Percentiles rank a stretch among this genome's conserved stretches.
Evolutionary conservation across 805 yeast species (phyloP).

Genomic region (Ogataea siamensis): DNA sequence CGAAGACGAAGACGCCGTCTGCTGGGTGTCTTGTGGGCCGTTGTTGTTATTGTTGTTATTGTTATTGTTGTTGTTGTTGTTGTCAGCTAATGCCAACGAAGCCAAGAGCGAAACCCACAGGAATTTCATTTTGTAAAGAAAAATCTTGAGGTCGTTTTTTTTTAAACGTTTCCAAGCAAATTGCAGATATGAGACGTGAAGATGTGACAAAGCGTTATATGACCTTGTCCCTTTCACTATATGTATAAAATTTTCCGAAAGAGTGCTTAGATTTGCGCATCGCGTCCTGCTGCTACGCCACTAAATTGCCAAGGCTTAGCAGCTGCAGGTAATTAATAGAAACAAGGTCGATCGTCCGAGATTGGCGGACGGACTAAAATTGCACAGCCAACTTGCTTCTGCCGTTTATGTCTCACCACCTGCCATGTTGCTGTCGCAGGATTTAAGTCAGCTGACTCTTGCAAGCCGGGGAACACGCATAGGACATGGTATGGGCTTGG

Average conservation of each 20-base stretch:
- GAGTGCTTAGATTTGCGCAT: neutral
- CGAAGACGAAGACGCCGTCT: slow-evolving; percentile 1
- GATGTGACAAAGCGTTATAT: neutral
- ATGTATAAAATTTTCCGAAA: neutral
- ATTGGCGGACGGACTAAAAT: too few relatives aligned
- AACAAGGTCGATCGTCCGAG: slow-evolving; percentile 6
- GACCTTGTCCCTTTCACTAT: neutral
- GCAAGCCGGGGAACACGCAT: too few relatives aligned
- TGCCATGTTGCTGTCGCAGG: too few relatives aligned
- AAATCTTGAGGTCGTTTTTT: too few relatives aligned
- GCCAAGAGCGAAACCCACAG: neutral
- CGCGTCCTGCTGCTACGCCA: neutral
- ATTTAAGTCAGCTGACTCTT: too few relatives aligned
- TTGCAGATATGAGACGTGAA: neutral
- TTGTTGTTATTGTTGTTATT: neutral
- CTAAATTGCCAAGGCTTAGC: neutral
- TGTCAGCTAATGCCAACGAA: neutral
- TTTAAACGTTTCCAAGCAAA: too few relatives aligned
- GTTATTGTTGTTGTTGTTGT: slow-evolving; percentile 1
- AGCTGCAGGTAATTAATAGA: neutral
- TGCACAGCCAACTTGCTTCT: too few relatives aligned
- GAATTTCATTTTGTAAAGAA: slow-evolving; percentile 3
- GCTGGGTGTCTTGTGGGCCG: slow-evolving; percentile 2
- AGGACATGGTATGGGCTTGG: too few relatives aligned
- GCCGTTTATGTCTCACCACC: too few relatives aligned